A percentile compares a stretch with the other conserved stretches of the same genome.
Evolutionary conservation across 2,329 filamentous ascomycete genomes (phyloP).

Genomic region (Fusarium papillatum): DNA sequence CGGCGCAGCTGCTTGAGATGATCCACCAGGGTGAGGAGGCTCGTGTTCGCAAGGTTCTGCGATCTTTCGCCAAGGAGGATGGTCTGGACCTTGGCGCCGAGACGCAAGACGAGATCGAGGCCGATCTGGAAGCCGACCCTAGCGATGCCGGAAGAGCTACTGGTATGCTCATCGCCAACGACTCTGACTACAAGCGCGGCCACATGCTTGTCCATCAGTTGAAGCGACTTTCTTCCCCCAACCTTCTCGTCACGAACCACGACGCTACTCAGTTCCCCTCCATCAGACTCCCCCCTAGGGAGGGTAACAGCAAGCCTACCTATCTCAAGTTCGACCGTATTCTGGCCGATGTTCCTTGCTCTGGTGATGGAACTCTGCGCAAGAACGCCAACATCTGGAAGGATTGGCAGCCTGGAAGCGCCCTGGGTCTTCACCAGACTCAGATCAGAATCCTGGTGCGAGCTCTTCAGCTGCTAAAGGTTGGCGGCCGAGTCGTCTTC

Average conservation of each 20-base stretch:
- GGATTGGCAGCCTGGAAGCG: conserved; percentile 92
- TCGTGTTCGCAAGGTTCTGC: conserved; percentile 79
- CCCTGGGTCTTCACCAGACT: conserved; percentile 86
- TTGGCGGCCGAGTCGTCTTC: conserved; percentile 94
- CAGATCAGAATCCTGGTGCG: conserved; percentile 93
- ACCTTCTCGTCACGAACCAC: conserved; percentile 97
- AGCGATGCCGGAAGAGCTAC: conserved; percentile 89
- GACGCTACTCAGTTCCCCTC: conserved; percentile 97
- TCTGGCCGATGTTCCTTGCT: conserved; percentile 96
- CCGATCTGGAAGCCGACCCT: conserved; percentile 69
- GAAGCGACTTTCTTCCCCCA: conserved; percentile 96
- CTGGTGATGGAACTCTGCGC: conserved; percentile 91
- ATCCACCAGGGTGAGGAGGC: conserved; percentile 94
- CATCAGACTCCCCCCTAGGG: conserved; percentile 80
- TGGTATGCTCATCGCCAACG: conserved; percentile 94
- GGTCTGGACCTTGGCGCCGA: conserved; percentile 65
- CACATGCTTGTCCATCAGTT: conserved; percentile 99
- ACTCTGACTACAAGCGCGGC: conserved; percentile 95
- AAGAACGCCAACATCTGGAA: conserved; percentile 97
- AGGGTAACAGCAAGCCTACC: conserved; percentile 62
- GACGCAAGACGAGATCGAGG: conserved; percentile 61
- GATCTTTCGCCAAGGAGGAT: conserved; percentile 72
- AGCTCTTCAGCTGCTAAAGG: conserved; percentile 95
- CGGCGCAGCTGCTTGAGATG: conserved; percentile 94
- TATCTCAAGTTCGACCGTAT: conserved; percentile 99